Base-by-base conservation (phyloP, 1,284 basidiomycete species). In the Ganoderma meredithae region DNA sequence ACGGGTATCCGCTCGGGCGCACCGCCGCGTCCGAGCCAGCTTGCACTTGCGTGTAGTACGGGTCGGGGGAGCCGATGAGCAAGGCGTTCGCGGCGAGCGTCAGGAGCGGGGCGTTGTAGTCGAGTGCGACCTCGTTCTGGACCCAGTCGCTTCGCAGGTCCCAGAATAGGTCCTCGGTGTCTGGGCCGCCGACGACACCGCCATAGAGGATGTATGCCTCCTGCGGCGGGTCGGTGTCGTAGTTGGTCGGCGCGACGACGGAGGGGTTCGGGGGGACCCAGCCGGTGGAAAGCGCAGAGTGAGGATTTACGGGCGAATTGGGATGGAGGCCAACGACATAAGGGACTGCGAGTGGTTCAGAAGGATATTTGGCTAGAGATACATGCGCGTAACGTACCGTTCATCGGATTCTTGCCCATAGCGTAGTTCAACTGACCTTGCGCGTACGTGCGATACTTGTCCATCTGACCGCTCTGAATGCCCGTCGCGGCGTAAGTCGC, bases 391-490 rank as follows among this genome's bases (percentile, higher is more conserved):
- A 7, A 63, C 67, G 67, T 74, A 89, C 92, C 86, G 68, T 88
- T 90, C 93, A 95, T 96, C 0, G 94, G 90, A 77, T 97, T 97
- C 63, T 91, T 88, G 49, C 96, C 96, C 47, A 98, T 84, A 5
- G 85, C 84, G 77, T 98, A 98, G 76, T 93, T 86, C 31, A 97
- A 75, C 79, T 98, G 96, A 56, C 79, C 80, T 74, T 90, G 85
- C 0, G 94, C 93, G 74, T 92, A 95, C 33, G 82, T 78, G 70
- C 84, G 80, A 76, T 97, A 97, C 1, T 85, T 76, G 12, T 81
- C 77, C 58, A 60, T 60, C 53, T 83, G 84, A 80, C 91, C 94
- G 44, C 83, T 83, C 1, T 82, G 75, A 6, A 82, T 88, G 0
- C 70, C 71, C 1, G 77, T 61, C 13, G 89, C 89, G 0, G 91